phyloP scores from a whole-genome alignment of 345 rosid species.

The Eucalyptus sideroxylon region DNA sequence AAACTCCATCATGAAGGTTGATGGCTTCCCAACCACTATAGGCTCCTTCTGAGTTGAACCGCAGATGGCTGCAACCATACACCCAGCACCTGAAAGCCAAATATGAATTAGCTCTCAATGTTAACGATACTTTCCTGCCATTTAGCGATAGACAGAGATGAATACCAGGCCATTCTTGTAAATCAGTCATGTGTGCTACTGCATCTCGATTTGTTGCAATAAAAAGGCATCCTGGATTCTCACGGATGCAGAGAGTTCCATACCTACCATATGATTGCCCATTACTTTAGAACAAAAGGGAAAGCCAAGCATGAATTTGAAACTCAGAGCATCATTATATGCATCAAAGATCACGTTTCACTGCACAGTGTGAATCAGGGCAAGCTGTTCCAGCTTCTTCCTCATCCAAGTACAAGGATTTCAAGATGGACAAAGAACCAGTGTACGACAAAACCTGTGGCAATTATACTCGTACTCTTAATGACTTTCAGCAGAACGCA shows the following conservation, averaged over 20 bases:
- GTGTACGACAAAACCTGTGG: neutral
- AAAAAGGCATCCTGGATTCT: slow-evolving; percentile 94
- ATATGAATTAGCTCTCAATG: neutral
- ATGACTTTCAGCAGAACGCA: neutral
- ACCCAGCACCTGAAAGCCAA: slow-evolving; percentile 73
- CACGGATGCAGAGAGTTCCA: slow-evolving; percentile 83
- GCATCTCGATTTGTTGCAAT: slow-evolving; percentile 88
- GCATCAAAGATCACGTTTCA: neutral
- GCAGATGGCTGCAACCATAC: slow-evolving; percentile 84
- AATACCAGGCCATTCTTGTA: slow-evolving; percentile 96
- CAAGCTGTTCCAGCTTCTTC: neutral
- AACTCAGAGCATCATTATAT: neutral
- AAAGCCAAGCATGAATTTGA: neutral
- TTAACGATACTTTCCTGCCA: neutral
- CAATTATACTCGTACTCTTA: neutral
- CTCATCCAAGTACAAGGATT: neutral
- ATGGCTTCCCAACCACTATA: slow-evolving; percentile 86
- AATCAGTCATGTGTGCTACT: slow-evolving; percentile 73
- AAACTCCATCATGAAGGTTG: slow-evolving; percentile 89
- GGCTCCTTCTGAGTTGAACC: slow-evolving; percentile 77
- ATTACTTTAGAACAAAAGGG: neutral
- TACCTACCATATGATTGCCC: slow-evolving; percentile 30
- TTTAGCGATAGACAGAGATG: neutral
- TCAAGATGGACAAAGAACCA: neutral
- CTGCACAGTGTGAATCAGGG: neutral